phyloP scores from a whole-genome alignment of 257 asterid species.

The Lantana camara region DNA sequence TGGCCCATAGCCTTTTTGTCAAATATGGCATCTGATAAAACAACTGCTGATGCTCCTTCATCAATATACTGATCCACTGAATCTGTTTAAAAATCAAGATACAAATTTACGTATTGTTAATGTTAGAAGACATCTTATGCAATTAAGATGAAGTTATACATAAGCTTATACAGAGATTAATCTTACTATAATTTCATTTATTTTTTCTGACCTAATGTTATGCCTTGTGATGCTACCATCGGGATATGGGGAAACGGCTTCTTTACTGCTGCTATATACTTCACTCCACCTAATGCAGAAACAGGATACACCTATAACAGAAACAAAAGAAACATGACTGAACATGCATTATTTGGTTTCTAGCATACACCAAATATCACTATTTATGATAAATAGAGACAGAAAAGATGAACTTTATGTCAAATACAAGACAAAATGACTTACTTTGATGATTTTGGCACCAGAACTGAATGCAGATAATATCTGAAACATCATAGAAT shows the following conservation, averaged over 20 bases:
- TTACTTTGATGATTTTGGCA: conserved; percentile 76
- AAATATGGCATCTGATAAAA: conserved; percentile 88
- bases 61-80: conserved; percentile 52
- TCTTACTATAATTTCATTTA: background rate
- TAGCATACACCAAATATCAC: background rate
- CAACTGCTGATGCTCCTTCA: conserved; percentile 76
- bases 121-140: background rate
- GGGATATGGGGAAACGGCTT: conserved; percentile 81
- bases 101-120: background rate
- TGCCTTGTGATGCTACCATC: conserved; percentile 90
- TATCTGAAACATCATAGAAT: conserved; percentile 51
- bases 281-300: conserved; percentile 76
- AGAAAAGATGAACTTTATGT: too few relatives aligned
- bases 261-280: conserved; percentile 64
- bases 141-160: background rate
- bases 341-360: background rate
- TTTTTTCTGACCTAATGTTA: conserved; percentile 56
- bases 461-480: conserved; percentile 65
- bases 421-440: background rate
- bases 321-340: conserved; percentile 7
- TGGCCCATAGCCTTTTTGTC: conserved; percentile 55
- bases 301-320: conserved; percentile 71
- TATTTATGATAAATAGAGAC: background rate
- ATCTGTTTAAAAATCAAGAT: conserved; percentile 41
- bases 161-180: background rate